Conservation (phyloP, 305 asterid genomes). For the Plantago rigida region DNA sequence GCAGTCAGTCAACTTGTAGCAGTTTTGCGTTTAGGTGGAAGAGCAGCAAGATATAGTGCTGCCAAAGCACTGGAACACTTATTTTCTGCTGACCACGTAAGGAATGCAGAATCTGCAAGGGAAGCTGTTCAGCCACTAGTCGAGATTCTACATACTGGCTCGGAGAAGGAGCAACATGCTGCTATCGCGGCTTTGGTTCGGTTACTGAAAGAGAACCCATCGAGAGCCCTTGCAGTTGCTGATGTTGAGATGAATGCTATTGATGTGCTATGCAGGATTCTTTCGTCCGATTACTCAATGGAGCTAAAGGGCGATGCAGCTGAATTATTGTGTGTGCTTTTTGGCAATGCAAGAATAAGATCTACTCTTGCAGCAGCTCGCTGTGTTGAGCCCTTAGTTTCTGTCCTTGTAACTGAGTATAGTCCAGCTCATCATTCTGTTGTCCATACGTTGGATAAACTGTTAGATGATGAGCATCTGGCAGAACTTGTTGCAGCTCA, state of each 20-base stretch:
- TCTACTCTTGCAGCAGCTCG: conserved; percentile 77
- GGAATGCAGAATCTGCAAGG: conserved; percentile 94
- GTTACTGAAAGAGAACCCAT: conserved; percentile 84
- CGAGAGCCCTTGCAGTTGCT: conserved; percentile 87
- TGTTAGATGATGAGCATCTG: conserved; percentile 83
- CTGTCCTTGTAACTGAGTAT: conserved; percentile 62
- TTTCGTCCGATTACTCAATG: conserved; percentile 69
- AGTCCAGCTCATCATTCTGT: conserved; percentile 84
- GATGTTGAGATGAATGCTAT: conserved; percentile 97
- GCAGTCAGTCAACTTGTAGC: conserved; percentile 96
- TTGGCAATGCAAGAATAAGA: conserved; percentile 66
- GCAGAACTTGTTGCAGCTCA: conserved; percentile 96
- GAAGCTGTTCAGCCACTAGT: conserved; percentile 98
- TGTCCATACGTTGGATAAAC: conserved; percentile 82
- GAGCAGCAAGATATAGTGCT: conserved; percentile 96
- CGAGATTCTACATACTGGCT: conserved; percentile 79
- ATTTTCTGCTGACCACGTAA: conserved; percentile 93
- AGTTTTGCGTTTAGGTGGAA: conserved; percentile 92
- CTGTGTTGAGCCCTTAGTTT: conserved; percentile 76
- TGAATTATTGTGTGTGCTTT: conserved; percentile 67
- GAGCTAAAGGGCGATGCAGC: conserved; percentile 87
- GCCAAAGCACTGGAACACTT: conserved; percentile 94
- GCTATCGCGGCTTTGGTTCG: conserved; percentile 92
- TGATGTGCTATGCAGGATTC: conserved; percentile 81
- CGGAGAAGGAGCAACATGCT: conserved; percentile 99